Evolutionary conservation across 2,329 filamentous ascomycete species (phyloP).

Genomic region (Alternaria hordeiaustralica): DNA sequence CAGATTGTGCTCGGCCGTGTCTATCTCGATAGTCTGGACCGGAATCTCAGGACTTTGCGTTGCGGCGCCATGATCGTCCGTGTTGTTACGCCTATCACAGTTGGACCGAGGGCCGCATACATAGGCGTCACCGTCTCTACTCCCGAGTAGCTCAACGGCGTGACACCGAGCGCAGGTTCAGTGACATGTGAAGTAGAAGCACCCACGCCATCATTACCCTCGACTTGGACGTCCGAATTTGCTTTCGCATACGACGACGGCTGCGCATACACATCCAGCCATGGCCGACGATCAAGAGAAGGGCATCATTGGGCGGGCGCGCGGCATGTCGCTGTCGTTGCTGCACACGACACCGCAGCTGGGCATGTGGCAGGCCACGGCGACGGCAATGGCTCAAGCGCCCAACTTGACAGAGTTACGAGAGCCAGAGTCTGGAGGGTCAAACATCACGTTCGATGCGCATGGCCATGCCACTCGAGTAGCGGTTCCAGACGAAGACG

Average conservation of each 20-base stretch:
- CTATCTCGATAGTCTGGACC: neutral
- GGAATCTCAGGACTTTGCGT: neutral
- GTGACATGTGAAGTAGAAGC: neutral
- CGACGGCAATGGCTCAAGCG: constrained; percentile 48
- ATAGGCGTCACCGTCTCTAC: neutral
- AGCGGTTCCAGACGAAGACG: constrained; percentile 20
- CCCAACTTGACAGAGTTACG: constrained; percentile 51
- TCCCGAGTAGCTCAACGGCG: neutral
- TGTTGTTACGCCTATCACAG: neutral
- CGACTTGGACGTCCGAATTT: neutral
- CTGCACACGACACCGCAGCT: constrained; percentile 45
- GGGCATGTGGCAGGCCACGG: constrained; percentile 53
- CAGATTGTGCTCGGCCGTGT: neutral
- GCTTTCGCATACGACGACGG: neutral
- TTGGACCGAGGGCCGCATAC: neutral
- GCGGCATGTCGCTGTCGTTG: constrained; percentile 39
- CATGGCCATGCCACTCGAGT: constrained; percentile 22
- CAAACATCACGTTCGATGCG: constrained; percentile 29
- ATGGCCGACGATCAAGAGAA: constrained; percentile 17
- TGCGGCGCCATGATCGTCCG: neutral
- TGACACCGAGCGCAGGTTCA: neutral
- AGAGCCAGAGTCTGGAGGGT: constrained; percentile 17
- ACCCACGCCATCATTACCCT: neutral
- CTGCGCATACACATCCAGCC: neutral
- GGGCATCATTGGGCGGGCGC: constrained; percentile 22